Conservation (phyloP, 495 filamentous ascomycete species). For the Penicillium maclennaniae region DNA sequence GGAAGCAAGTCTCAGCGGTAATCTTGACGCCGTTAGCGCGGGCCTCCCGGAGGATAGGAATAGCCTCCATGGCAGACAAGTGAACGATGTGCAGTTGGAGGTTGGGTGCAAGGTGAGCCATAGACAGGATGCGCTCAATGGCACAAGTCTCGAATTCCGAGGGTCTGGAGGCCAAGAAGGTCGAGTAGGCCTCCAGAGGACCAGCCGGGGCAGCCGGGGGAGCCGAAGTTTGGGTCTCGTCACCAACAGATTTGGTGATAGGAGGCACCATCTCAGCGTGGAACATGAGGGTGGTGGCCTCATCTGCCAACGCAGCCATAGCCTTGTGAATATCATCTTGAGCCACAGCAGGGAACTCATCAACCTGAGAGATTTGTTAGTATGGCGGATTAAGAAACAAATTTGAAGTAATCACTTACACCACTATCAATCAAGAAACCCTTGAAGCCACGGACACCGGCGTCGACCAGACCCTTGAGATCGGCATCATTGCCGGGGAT, state of each 20-base stretch:
- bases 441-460: constrained; percentile 93
- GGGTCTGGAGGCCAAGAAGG: constrained; percentile 89
- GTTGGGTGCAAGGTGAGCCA: constrained; percentile 75
- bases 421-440: constrained; percentile 97
- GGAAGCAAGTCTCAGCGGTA: constrained; percentile 97
- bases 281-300: constrained; percentile 91
- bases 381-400: constrained; percentile 4
- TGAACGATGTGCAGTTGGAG: constrained; percentile 94
- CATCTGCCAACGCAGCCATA: constrained; percentile 72
- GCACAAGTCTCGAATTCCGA: constrained; percentile 89
- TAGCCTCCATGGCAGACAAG: constrained; percentile 87
- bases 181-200: constrained; percentile 74
- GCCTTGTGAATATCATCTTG: constrained; percentile 72
- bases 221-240: constrained; percentile 66
- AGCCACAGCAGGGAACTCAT: constrained; percentile 91
- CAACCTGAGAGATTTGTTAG: constrained; percentile 55
- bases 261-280: constrained; percentile 98
- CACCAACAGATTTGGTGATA: constrained; percentile 74
- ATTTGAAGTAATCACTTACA: constrained; percentile 51
- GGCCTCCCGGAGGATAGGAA: constrained; percentile 79
- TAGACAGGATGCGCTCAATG: constrained; percentile 76
- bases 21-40: constrained; percentile 78
- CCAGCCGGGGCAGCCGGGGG: constrained; percentile 73
- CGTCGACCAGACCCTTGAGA: constrained; percentile 73
- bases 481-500: constrained; percentile 85